These are phyloP conservation scores for Diaporthe capsici DNA, from an alignment of 2,329 filamentous ascomycete genomes.

Conservation along the genomic window DNA sequence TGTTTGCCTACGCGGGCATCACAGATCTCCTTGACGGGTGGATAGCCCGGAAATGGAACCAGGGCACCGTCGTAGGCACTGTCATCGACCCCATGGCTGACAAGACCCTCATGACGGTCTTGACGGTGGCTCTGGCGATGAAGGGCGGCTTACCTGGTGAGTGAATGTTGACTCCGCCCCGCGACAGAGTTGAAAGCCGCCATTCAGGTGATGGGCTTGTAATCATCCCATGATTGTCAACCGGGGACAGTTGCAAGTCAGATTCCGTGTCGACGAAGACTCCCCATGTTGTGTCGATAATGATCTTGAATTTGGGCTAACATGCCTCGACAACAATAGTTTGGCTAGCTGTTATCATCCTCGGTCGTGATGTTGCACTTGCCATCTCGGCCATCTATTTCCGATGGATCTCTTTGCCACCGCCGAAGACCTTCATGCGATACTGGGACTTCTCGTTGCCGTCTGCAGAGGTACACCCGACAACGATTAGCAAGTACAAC, in stretches of 20 bases:
- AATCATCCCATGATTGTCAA: not conserved
- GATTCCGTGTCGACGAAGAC: not conserved
- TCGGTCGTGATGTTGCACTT: slow-evolving; percentile 88
- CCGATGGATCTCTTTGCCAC: slow-evolving; percentile 92
- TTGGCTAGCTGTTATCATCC: slow-evolving; percentile 90
- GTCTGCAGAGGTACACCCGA: slow-evolving; percentile 86
- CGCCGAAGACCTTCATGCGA: slow-evolving; percentile 89
- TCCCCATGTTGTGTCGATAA: not conserved
- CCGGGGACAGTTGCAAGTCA: not conserved
- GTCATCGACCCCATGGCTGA: slow-evolving; percentile 98
- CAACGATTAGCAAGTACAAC: slow-evolving; percentile 90
- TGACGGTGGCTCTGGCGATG: slow-evolving; percentile 86
- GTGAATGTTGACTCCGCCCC: slow-evolving; percentile 49
- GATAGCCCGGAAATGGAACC: slow-evolving; percentile 89
- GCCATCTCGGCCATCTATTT: slow-evolving; percentile 93
- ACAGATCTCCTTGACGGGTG: slow-evolving; percentile 95
- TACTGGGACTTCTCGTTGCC: slow-evolving; percentile 99
- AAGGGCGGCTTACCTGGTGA: slow-evolving; percentile 85
- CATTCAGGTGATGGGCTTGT: no score
- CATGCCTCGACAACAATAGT: slow-evolving; percentile 60
- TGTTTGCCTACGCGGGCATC: slow-evolving; percentile 94
- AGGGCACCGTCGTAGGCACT: slow-evolving; percentile 93
- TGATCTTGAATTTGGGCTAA: slow-evolving; percentile 17
- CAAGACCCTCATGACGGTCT: slow-evolving; percentile 93
- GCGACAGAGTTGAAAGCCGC: not conserved